Evolutionary conservation across 2,329 filamentous ascomycete genomes (phyloP), one percentile per base, ranked within the genome.

Genomic region (Dothidotthia symphoricarpi): DNA sequence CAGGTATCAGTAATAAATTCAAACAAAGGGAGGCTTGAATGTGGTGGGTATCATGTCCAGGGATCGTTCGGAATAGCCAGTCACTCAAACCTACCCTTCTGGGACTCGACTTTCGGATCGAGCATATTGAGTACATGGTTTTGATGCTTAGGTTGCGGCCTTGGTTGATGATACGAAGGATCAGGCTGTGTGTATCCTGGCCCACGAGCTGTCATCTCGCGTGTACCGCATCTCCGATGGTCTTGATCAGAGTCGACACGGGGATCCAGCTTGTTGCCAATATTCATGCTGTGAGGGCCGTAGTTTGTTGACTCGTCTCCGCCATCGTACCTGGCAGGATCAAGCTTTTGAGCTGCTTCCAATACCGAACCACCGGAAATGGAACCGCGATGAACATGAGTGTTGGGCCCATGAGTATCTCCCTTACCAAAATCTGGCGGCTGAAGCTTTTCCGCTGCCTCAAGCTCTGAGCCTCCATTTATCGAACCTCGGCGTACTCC

Each of bases 31-130:
- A n/a, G n/a, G n/a, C n/a, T n/a, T n/a, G n/a, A n/a, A n/a, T n/a
- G n/a, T n/a, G n/a, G n/a, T n/a, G n/a, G n/a, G n/a, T n/a, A n/a
- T n/a, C n/a, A n/a, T n/a, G n/a, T n/a, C n/a, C n/a, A n/a, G n/a
- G n/a, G n/a, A n/a, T n/a, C n/a, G n/a, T n/a, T n/a, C n/a, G n/a
- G n/a, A n/a, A n/a, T n/a, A n/a, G n/a, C n/a, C n/a, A n/a, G n/a
- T n/a, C n/a, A n/a, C n/a, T n/a, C n/a, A n/a, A n/a, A n/a, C n/a
- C n/a, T n/a, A n/a, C n/a, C n/a, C n/a, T n/a, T n/a, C n/a, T n/a
- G n/a, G n/a, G n/a, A n/a, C n/a, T 45, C 48, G 15, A 47, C 47
- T 16, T 41, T 37, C 15, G 65, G 64, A 34, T 67, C 66, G 10
- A 68, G 50, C 24, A 41, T 36, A 39, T 64, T 63, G 12, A 25